Percentiles rank a stretch among this genome's conserved stretches.
phyloP scores from a whole-genome alignment of 495 filamentous ascomycete species.

The Penicillium angulare region DNA sequence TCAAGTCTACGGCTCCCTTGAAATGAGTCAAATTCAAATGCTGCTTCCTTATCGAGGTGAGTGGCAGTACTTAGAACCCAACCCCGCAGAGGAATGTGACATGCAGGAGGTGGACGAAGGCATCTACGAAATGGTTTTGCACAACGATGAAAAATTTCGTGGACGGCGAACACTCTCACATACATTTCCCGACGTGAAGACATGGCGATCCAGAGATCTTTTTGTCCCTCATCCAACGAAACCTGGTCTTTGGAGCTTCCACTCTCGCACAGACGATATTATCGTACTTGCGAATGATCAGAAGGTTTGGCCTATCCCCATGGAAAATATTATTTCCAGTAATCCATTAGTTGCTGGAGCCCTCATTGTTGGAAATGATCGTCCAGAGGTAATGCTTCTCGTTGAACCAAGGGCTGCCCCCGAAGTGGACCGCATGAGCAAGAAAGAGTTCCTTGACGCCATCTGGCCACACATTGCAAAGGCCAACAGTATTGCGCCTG shows the following conservation, averaged over 20 bases:
- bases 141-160: constrained; percentile 5
- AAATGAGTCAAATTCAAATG: constrained; percentile 19
- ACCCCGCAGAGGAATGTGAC: constrained; percentile 44
- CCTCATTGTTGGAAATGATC: constrained; percentile 16
- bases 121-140: constrained; percentile 44
- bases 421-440: constrained; percentile 15
- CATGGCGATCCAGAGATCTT: constrained; percentile 55
- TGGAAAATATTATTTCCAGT: constrained; percentile 6
- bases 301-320: constrained; percentile 14
- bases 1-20: constrained; percentile 26
- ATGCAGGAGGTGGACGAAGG: constrained; percentile 39
- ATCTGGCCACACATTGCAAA: constrained; percentile 23
- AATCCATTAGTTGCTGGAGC: constrained; percentile 9
- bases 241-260: constrained; percentile 48
- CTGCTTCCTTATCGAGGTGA: constrained; percentile 29
- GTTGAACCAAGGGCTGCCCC: constrained; percentile 11
- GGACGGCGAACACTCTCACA: constrained; percentile 14
- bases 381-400: constrained; percentile 14
- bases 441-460: constrained; percentile 16
- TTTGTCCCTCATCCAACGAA: constrained; percentile 50
- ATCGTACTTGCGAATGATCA: constrained; percentile 9
- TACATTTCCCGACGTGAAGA: constrained; percentile 27
- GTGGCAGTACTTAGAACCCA: constrained; percentile 52
- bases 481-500: constrained; percentile 19
- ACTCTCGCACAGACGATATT: constrained; percentile 52